Base-by-base conservation (phyloP, 805 yeast genomes). In the Huiozyma naganishii region DNA sequence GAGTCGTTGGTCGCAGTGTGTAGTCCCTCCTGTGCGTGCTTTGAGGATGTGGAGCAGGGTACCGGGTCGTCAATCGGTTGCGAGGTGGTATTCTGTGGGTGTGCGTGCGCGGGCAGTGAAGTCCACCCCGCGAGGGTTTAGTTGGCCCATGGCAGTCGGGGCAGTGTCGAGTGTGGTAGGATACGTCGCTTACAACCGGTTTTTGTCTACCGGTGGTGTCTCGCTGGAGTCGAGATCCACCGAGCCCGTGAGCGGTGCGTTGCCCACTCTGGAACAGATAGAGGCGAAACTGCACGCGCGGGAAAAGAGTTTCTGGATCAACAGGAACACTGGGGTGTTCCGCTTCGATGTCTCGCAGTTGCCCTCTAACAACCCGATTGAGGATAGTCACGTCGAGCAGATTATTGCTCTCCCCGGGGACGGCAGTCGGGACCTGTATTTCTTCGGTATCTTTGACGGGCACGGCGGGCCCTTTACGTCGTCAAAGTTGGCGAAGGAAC, bases 381-480 rank as follows among this genome's bases (percentile, higher is more conserved):
- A 92, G 61, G 98, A 92, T 60, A 95, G 86, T 56, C 76, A 92
- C 47, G 76, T 90, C 2, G 97, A 89, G 57, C 82, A 81, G 48
- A 77, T 84, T 32, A 76, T 83, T 7, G 83, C 82, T 44, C 80
- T 80, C 1, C 85, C 88, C 6, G 70, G 66, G 53, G 51, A 55
- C 23, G 33, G 33, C 33, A 30, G n/a, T 8, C 9, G 33, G 11
- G 33, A 30, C 33, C 82, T 96, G 83, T 83, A 84, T 74, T 87
- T 92, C 58, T 92, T 95, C 76, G 95, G 97, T 5, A 77, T 92
- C 0, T 90, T 82, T 59, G 98, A 92, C 63, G 98, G 98, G 9
- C 98, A 92, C 64, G 88, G 95, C 3, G 98, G 98, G 23, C 88
- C 95, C 79, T 84, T 85, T 50, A 92, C 98, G 1, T 79, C 90